Conservation (phyloP, 2,329 filamentous ascomycete genomes). For the Fusarium annulatum region DNA sequence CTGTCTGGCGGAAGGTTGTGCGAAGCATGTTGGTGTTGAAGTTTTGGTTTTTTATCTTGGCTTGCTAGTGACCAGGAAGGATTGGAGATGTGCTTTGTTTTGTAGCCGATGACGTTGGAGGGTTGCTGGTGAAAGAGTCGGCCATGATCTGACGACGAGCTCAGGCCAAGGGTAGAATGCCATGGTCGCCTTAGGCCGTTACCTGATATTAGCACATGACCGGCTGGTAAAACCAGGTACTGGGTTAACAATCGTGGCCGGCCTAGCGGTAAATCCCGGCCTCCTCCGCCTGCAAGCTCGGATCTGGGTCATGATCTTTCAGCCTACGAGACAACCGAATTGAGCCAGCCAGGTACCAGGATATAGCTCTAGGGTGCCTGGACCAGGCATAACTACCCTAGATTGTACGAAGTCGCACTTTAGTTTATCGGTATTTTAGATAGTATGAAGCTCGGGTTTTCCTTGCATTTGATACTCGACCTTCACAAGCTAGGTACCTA, state of each 20-base stretch:
- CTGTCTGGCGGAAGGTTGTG: conserved; percentile 68
- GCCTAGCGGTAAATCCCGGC: conserved; percentile 42
- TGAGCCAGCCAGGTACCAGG: conserved; percentile 16
- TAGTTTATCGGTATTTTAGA: not conserved
- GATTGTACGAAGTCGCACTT: not conserved
- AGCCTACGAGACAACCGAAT: conserved; percentile 36
- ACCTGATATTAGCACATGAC: not conserved
- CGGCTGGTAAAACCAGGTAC: conserved; percentile 6
- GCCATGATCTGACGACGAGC: conserved; percentile 43
- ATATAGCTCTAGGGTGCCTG: conserved; percentile 17
- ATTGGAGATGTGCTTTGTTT: conserved; percentile 32
- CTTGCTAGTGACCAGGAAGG: conserved; percentile 17
- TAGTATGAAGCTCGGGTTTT: not conserved
- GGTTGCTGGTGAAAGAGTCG: conserved; percentile 29
- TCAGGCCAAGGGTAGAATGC: conserved; percentile 6
- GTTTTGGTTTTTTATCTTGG: conserved; percentile 8
- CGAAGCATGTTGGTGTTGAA: conserved; percentile 69
- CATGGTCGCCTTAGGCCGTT: conserved; percentile 19
- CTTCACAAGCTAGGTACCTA: not conserved
- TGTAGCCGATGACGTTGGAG: conserved; percentile 45
- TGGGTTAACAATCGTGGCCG: conserved; percentile 16
- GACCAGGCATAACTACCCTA: conserved; percentile 6
- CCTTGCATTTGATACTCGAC: not conserved
- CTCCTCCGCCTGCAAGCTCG: conserved; percentile 30
- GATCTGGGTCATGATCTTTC: conserved; percentile 25